Percentiles rank a stretch among this genome's conserved stretches.
Conservation (phyloP, 371 early-diverging fungal species). For the Mortierella sp. region DNA sequence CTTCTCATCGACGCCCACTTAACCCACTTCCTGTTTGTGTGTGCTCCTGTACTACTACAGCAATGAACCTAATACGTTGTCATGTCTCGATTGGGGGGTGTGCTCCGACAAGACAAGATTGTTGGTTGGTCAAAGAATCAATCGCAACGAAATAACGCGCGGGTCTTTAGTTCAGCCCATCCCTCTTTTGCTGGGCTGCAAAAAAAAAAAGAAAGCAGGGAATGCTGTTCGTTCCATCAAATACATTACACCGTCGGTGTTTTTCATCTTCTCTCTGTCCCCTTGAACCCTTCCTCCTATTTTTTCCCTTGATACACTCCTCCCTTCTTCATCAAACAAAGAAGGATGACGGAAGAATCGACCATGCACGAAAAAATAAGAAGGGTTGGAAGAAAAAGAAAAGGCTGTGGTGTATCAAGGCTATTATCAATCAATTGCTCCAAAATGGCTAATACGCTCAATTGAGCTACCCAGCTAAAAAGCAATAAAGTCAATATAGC, state of each 20-base stretch:
- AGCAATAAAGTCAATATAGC: no score
- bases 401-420: slow-evolving; percentile 1
- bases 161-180: not conserved
- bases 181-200: not conserved
- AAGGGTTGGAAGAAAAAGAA: not conserved
- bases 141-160: not conserved
- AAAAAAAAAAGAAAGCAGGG: not conserved
- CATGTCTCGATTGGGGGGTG: not conserved
- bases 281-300: not conserved
- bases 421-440: no score
- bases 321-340: not conserved
- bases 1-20: no score
- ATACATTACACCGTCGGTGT: not conserved
- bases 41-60: no score
- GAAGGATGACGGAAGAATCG: not conserved
- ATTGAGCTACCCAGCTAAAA: no score
- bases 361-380: not conserved
- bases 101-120: not conserved
- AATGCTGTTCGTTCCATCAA: not conserved
- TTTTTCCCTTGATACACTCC: not conserved
- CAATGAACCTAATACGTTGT: no score
- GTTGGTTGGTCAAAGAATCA: not conserved
- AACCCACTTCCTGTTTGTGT: no score
- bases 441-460: no score
- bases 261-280: not conserved